Percentiles rank a stretch among this genome's conserved stretches.
These are phyloP conservation scores for Periconia sp. DNA, from an alignment of 2,329 filamentous ascomycete species.

Conservation along the genomic window DNA sequence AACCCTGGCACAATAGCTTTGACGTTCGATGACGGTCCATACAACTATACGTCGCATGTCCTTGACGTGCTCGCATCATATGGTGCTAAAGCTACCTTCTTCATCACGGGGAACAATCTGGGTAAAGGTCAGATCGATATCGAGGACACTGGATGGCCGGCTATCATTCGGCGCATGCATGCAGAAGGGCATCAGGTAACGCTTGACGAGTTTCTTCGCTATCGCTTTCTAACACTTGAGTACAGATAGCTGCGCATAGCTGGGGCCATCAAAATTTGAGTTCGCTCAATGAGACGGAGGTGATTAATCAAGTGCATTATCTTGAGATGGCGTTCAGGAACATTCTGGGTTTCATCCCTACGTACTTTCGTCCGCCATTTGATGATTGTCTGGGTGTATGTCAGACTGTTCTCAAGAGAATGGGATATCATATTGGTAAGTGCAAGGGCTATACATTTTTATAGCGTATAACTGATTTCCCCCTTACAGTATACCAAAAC, in stretches of 20 bases:
- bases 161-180: constrained; percentile 57
- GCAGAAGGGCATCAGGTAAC: constrained; percentile 61
- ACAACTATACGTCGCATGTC: constrained; percentile 60
- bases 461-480: constrained; percentile 55
- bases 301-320: constrained; percentile 51
- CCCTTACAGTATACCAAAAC: constrained; percentile 55
- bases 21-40: constrained; percentile 68
- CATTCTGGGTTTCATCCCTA: constrained; percentile 58
- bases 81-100: constrained; percentile 67
- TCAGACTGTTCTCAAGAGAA: constrained; percentile 41
- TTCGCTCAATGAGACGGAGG: constrained; percentile 15
- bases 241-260: no score
- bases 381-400: constrained; percentile 50
- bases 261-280: no score
- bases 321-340: constrained; percentile 59
- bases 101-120: constrained; percentile 62
- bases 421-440: constrained; percentile 64
- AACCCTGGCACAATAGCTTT: constrained; percentile 62
- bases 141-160: constrained; percentile 47
- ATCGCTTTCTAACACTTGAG: no score
- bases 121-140: constrained; percentile 60
- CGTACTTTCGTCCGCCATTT: constrained; percentile 57
- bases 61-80: constrained; percentile 63
- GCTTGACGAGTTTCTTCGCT: no score
- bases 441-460: constrained; percentile 63